Evolutionary conservation across 1,284 basidiomycete genomes (phyloP).

Genomic region (Stygiomarasmius scandens): DNA sequence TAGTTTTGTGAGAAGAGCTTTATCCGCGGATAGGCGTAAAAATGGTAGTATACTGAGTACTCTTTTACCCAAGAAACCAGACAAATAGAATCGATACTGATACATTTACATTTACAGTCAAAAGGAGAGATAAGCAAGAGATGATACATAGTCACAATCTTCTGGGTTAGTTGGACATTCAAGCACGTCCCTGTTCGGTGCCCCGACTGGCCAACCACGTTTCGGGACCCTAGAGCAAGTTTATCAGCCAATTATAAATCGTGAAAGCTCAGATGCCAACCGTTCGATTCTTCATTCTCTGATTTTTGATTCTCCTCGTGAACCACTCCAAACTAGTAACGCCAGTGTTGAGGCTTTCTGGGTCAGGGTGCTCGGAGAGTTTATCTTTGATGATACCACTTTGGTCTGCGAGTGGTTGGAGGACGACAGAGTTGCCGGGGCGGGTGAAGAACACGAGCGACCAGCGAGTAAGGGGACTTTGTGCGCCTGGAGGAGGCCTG

Average conservation of each 20-base stretch:
- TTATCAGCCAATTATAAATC: background rate
- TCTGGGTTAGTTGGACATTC: background rate
- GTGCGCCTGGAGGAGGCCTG: constrained; percentile 41
- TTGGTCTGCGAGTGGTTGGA: constrained; percentile 52
- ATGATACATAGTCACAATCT: background rate
- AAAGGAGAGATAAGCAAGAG: background rate
- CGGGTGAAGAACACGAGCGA: constrained; percentile 67
- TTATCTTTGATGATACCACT: constrained; percentile 48
- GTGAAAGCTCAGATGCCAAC: constrained; percentile 19
- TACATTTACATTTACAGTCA: background rate
- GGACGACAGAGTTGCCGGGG: constrained; percentile 52
- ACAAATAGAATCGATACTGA: too few relatives aligned
- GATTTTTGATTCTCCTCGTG: constrained; percentile 42
- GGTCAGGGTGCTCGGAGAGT: constrained; percentile 35
- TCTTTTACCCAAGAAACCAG: too few relatives aligned
- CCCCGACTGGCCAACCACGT: constrained; percentile 36
- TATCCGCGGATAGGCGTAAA: too few relatives aligned
- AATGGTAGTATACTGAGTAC: too few relatives aligned
- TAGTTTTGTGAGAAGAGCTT: too few relatives aligned
- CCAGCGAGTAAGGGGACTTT: constrained; percentile 51
- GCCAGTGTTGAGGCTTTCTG: constrained; percentile 34
- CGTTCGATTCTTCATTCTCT: constrained; percentile 44
- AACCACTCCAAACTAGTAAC: constrained; percentile 46
- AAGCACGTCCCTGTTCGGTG: constrained; percentile 25
- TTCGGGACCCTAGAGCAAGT: constrained; percentile 29